Conservation (phyloP, 768 basidiomycete genomes). For the Rhodosporidiobolus sp. region DNA sequence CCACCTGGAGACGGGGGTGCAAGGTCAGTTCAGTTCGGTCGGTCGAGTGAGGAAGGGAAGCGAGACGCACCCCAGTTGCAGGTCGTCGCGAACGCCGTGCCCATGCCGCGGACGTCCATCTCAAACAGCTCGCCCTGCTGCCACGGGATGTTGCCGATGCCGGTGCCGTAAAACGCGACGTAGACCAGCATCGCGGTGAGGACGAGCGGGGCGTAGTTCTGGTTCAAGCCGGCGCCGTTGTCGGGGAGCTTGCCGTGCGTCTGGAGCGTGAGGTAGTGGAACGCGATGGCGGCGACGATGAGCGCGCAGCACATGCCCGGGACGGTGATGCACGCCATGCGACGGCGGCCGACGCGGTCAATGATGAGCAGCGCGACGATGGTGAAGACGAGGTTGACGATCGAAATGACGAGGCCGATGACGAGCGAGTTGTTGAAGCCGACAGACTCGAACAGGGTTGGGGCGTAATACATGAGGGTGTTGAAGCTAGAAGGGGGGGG, state of each 20-base stretch:
- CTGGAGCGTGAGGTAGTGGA: constrained; percentile 56
- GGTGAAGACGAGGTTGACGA: constrained; percentile 62
- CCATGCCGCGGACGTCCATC: constrained; percentile 69
- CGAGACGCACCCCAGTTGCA: constrained; percentile 63
- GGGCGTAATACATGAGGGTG: constrained; percentile 64
- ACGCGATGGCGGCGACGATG: constrained; percentile 50
- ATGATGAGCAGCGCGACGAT: constrained; percentile 66
- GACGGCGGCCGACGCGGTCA: constrained; percentile 66
- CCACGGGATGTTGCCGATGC: constrained; percentile 59
- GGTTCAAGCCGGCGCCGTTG: constrained; percentile 60
- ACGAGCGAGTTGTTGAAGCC: constrained; percentile 80
- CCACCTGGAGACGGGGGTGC: not conserved
- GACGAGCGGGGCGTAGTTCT: constrained; percentile 57
- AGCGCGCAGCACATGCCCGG: constrained; percentile 72
- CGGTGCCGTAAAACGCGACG: constrained; percentile 69
- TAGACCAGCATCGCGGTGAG: constrained; percentile 78
- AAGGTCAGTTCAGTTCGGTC: not conserved
- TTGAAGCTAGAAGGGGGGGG: constrained; percentile 56
- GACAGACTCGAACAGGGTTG: constrained; percentile 73
- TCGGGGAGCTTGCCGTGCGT: constrained; percentile 64
- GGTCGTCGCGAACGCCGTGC: constrained; percentile 69
- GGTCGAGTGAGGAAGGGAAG: not conserved
- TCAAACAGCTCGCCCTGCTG: constrained; percentile 80
- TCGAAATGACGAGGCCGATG: constrained; percentile 57
- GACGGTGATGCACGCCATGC: constrained; percentile 66